These are phyloP conservation scores for Teunomyces tritomae DNA, from an alignment of 805 yeast species.

Conservation along the genomic window DNA sequence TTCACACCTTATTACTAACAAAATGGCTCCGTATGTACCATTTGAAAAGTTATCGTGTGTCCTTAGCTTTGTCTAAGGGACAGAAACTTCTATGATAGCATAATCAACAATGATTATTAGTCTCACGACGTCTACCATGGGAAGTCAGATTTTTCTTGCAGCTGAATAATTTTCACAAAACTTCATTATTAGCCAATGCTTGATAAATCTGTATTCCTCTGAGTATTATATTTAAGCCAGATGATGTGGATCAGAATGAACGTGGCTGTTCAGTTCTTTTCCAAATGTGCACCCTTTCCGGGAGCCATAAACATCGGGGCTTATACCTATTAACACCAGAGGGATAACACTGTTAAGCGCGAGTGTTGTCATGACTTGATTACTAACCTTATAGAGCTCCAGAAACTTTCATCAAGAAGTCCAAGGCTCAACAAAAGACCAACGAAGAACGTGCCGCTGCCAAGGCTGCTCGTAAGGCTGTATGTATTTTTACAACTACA, in stretches of 20 bases:
- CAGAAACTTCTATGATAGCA: not conserved
- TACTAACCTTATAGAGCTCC: conserved; percentile 50
- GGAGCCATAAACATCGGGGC: conserved; percentile 13
- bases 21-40: conserved; percentile 36
- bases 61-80: conserved; percentile 2
- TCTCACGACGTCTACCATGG: conserved; percentile 25
- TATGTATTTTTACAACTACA: conserved; percentile 50
- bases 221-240: conserved; percentile 20
- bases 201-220: conserved; percentile 45
- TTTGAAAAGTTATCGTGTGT: not conserved
- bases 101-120: conserved; percentile 7
- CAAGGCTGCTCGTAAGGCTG: conserved; percentile 74
- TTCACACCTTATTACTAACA: conserved; percentile 6
- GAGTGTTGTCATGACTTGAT: conserved; percentile 2
- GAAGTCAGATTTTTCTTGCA: conserved; percentile 41
- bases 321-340: conserved; percentile 3
- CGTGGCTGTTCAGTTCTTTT: conserved; percentile 39
- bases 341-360: conserved; percentile 2
- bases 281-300: conserved; percentile 22
- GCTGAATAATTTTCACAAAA: conserved; percentile 22
- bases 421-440: conserved; percentile 74
- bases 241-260: conserved; percentile 27
- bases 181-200: conserved; percentile 38
- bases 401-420: conserved; percentile 83
- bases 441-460: conserved; percentile 78